Evolutionary conservation across 2,329 filamentous ascomycete genomes (phyloP).

Genomic region (Fusarium burgessii): DNA sequence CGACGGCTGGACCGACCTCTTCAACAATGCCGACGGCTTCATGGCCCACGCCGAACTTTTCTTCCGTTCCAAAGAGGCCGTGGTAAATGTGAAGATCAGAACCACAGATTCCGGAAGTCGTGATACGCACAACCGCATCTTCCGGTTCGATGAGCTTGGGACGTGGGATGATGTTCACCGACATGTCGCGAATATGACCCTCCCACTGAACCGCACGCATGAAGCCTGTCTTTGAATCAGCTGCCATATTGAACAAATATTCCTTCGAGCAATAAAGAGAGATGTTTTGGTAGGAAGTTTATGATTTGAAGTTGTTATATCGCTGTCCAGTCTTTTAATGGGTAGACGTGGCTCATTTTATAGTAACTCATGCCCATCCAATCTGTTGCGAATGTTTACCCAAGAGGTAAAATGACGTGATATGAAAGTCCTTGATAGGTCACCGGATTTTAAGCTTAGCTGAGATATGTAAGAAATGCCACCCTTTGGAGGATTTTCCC

Average conservation of each 20-base stretch:
- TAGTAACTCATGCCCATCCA: fast-evolving
- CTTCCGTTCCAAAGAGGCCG: neutral
- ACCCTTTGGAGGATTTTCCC: neutral
- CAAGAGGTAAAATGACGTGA: neutral
- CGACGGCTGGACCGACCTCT: constrained; percentile 16
- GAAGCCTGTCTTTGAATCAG: neutral
- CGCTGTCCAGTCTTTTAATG: fast-evolving
- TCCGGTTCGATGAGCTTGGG: constrained; percentile 13
- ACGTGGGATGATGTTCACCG: constrained; percentile 11
- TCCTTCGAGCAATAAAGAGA: fast-evolving
- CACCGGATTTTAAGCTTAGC: constrained; percentile 8
- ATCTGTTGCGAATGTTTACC: fast-evolving
- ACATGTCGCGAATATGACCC: constrained; percentile 17
- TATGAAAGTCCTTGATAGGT: neutral
- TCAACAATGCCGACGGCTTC: constrained; percentile 11
- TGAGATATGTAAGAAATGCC: constrained; percentile 6
- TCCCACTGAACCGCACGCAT: constrained; percentile 28
- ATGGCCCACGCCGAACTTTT: neutral
- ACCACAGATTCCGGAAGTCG: constrained; percentile 10
- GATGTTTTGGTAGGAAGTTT: fast-evolving
- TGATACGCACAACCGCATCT: constrained; percentile 19
- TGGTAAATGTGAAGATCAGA: constrained; percentile 23
- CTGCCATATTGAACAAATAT: neutral
- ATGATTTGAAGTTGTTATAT: fast-evolving
- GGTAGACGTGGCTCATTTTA: neutral